A percentile compares a stretch with the other conserved stretches of the same genome.
These are phyloP conservation scores for Globisporangium spiculum DNA, from an alignment of 352 stramenopile species.

Conservation along the genomic window DNA sequence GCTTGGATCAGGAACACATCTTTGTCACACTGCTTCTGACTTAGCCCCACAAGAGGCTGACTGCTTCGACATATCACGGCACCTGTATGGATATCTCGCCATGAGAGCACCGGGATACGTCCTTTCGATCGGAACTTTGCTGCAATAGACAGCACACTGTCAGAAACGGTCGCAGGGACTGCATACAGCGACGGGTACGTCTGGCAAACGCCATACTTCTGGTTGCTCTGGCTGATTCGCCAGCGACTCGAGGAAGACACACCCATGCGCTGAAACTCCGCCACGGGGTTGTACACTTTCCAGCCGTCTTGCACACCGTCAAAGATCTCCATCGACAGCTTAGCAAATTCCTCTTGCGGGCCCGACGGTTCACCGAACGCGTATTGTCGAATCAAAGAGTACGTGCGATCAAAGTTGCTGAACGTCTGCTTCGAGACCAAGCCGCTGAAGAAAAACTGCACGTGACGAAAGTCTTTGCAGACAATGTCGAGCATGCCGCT, in stretches of 20 bases:
- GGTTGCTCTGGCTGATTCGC: conserved; percentile 69
- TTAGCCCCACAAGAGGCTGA: conserved; percentile 80
- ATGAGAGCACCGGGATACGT: conserved; percentile 81
- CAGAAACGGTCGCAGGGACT: conserved; percentile 58
- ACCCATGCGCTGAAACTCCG: conserved; percentile 69
- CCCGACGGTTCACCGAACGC: conserved; percentile 51
- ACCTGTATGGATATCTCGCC: conserved; percentile 66
- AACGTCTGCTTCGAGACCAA: conserved; percentile 80
- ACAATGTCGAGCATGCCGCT: conserved; percentile 68
- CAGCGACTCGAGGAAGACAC: conserved; percentile 53
- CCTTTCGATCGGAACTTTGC: conserved; percentile 86
- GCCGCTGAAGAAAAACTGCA: conserved; percentile 74
- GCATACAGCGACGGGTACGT: conserved; percentile 81
- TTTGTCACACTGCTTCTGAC: conserved; percentile 79
- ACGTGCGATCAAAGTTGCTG: conserved; percentile 69
- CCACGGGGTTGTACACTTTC: conserved; percentile 64
- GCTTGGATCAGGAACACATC: conserved; percentile 84
- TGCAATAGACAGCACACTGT: conserved; percentile 57
- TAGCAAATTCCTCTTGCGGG: conserved; percentile 60
- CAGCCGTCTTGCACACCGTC: conserved; percentile 51
- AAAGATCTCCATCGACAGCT: conserved; percentile 56
- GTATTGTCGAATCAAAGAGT: conserved; percentile 55
- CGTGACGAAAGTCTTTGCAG: conserved; percentile 78
- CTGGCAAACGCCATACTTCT: conserved; percentile 61
- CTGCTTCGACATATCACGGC: conserved; percentile 81